These are phyloP conservation scores for Xylariaceae sp. DNA, from an alignment of 2,329 filamentous ascomycete genomes.

Conservation along the genomic window DNA sequence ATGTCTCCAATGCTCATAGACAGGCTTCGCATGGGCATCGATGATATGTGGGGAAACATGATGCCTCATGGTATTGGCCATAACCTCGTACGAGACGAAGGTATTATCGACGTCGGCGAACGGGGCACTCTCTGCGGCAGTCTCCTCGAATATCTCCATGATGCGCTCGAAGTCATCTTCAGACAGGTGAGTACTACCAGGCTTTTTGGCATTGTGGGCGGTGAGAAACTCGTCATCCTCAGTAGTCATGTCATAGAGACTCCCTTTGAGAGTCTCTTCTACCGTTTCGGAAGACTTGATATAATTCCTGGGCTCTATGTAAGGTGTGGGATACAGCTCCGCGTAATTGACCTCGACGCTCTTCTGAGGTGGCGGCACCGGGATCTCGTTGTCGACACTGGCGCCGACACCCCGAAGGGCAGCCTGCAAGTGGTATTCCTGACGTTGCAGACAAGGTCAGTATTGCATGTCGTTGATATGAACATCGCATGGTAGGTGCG, in stretches of 20 bases:
- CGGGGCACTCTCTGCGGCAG: slow-evolving; percentile 75
- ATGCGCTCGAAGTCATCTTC: slow-evolving; percentile 92
- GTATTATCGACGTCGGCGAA: slow-evolving; percentile 88
- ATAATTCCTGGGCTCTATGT: slow-evolving; percentile 84
- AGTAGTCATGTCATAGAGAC: slow-evolving; percentile 89
- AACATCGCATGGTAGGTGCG: background rate
- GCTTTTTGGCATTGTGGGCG: slow-evolving; percentile 74
- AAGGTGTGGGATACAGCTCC: slow-evolving; percentile 74
- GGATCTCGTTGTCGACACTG: slow-evolving; percentile 58
- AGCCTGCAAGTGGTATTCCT: slow-evolving; percentile 96
- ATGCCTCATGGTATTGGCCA: slow-evolving; percentile 63
- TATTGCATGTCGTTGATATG: slow-evolving; percentile 8
- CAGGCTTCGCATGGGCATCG: slow-evolving; percentile 61
- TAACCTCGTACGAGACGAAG: slow-evolving; percentile 71
- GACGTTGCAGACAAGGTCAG: slow-evolving; percentile 15
- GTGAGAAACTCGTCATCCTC: slow-evolving; percentile 86
- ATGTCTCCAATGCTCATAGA: slow-evolving; percentile 87
- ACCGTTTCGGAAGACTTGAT: slow-evolving; percentile 98
- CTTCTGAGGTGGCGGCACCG: slow-evolving; percentile 61
- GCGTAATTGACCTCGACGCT: slow-evolving; percentile 73
- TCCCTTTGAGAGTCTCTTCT: slow-evolving; percentile 79
- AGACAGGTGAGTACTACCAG: slow-evolving; percentile 62
- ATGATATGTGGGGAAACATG: slow-evolving; percentile 47
- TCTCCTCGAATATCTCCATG: slow-evolving; percentile 93
- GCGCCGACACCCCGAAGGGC: slow-evolving; percentile 58